phyloP scores from a whole-genome alignment of 305 asterid genomes.

The Plantago coronopus region DNA sequence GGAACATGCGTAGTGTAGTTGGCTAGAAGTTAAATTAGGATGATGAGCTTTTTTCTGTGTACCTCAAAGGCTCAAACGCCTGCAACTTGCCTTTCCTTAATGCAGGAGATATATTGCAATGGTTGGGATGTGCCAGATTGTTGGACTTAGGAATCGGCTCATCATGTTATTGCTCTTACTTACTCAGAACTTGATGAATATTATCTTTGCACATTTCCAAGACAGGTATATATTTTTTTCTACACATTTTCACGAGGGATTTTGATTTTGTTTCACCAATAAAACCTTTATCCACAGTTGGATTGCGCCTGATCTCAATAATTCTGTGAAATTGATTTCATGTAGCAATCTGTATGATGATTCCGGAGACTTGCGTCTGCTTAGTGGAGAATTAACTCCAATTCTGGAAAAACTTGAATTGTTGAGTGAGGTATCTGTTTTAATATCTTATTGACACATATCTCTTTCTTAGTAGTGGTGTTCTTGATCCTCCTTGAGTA shows the following conservation, averaged over 20 bases:
- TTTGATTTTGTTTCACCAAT: constrained; percentile 17
- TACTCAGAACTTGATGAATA: constrained; percentile 80
- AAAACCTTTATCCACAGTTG: constrained; percentile 28
- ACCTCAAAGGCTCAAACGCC: not conserved
- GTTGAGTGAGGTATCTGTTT: constrained; percentile 61
- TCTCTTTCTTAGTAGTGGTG: too few species aligned
- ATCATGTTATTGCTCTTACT: constrained; percentile 69
- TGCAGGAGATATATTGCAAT: constrained; percentile 83
- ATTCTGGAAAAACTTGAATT: constrained; percentile 75
- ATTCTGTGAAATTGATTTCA: constrained; percentile 33
- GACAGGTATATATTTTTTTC: constrained; percentile 86
- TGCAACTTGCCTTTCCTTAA: not conserved
- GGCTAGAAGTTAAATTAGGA: constrained; percentile 10
- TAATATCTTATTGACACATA: not conserved
- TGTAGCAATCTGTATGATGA: constrained; percentile 32
- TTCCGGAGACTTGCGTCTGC: constrained; percentile 44
- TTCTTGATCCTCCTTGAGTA: not conserved
- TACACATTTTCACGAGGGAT: too few species aligned
- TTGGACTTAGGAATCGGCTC: constrained; percentile 68
- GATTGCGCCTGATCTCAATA: constrained; percentile 28
- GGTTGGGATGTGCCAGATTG: constrained; percentile 76
- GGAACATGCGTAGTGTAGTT: constrained; percentile 6
- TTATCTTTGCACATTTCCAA: constrained; percentile 73
- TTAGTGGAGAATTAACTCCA: constrained; percentile 61
- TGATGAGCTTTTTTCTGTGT: not conserved